Conservation (phyloP, 1,284 basidiomycete genomes). For the Psilocybe mexicana region DNA sequence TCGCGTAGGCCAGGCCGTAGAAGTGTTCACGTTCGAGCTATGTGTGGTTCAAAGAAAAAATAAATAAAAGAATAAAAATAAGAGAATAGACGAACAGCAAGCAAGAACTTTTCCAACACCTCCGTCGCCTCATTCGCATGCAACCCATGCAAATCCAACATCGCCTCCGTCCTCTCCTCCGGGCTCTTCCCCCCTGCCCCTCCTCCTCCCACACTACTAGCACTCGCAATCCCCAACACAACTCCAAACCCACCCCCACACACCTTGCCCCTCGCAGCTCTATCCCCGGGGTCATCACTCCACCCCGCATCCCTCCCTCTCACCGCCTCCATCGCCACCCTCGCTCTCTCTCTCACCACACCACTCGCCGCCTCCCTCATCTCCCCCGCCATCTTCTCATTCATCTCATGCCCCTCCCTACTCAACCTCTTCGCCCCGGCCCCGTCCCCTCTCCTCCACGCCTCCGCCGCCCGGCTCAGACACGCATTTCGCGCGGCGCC, state of each 20-base stretch:
- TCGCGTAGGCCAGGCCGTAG: conserved; percentile 85
- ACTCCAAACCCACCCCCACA: conserved; percentile 86
- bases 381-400: conserved; percentile 85
- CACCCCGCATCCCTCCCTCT: conserved; percentile 66
- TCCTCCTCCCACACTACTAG: not conserved
- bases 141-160: conserved; percentile 85
- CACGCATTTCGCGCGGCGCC: conserved; percentile 94
- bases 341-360: conserved; percentile 81
- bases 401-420: conserved; percentile 90
- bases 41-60: conserved; percentile 11
- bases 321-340: conserved; percentile 75
- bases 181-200: conserved; percentile 41
- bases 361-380: conserved; percentile 78
- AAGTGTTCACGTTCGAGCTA: conserved; percentile 86
- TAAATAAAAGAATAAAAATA: conserved; percentile 4
- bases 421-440: conserved; percentile 93
- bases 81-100: conserved; percentile 60
- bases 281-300: conserved; percentile 85
- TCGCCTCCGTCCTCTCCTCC: conserved; percentile 82
- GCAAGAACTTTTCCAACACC: conserved; percentile 87
- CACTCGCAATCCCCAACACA: conserved; percentile 73
- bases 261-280: conserved; percentile 71
- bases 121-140: conserved; percentile 92
- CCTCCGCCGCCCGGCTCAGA: conserved; percentile 93
- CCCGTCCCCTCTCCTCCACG: conserved; percentile 92